Evolutionary conservation across 2,329 filamentous ascomycete genomes (phyloP), one percentile per base, ranked within the genome.

Genomic region (Salinomyces thailandicus): DNA sequence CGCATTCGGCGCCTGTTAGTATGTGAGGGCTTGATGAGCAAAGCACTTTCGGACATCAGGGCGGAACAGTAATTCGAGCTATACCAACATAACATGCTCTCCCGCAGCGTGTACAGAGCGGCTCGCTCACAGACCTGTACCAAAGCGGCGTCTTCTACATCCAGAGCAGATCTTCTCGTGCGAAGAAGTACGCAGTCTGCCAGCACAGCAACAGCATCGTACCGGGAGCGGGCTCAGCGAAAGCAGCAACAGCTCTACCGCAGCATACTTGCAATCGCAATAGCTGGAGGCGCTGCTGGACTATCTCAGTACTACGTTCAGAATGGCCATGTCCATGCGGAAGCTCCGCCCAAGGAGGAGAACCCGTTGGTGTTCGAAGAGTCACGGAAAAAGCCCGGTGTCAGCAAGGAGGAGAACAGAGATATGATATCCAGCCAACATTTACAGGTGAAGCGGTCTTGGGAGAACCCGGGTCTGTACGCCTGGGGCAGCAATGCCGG

Each of bases 401-500:
- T 51, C 1, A 78, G 76, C 5, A 76, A 76, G 46, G 83, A 87
- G 58, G 79, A 85, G 45, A 79, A 79, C 44, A 65, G 82, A 39
- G 81, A 86, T 37, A 62, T 82, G 39, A 76, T 93, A 49, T 89
- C 82, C 54, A 84, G 82, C 8, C 85, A 93, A 57, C 85, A 93
- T 62, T 64, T 85, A 5, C 89, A 95, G 63, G 82, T 94, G 40
- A 85, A 83, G 63, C 77, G 75, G 54, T 93, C 84, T 60, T 73
- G 76, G 68, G 75, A 77, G 60, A 79, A 83, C 42, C 89, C 91
- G 0, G 91, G 87, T 2, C 81, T 96, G 0, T 96, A 93, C 61
- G 77, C 81, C 4, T 98, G 91, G 89, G 91, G 91, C 0, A 85
- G 81, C 13, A 98, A 98, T 52, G 67, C 68, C 12, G 85, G 86